phyloP scores from a whole-genome alignment of 495 filamentous ascomycete species.

The Lasiosphaeris hirsuta region DNA sequence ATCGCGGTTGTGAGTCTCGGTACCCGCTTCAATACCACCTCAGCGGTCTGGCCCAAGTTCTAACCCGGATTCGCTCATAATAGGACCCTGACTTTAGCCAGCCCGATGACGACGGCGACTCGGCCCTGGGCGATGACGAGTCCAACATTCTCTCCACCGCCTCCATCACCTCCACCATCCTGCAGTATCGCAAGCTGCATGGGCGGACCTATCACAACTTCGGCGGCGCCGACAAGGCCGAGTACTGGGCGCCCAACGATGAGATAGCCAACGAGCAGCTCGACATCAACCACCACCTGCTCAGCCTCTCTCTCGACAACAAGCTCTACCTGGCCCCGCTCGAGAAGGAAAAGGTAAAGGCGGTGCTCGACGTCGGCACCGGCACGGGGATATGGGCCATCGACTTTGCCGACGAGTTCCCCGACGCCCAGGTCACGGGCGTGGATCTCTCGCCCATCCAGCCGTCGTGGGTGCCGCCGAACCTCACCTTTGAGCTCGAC shows the following conservation, averaged over 20 bases:
- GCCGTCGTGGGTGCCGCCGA: slow-evolving; percentile 41
- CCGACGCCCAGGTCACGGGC: slow-evolving; percentile 49
- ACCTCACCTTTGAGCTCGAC: slow-evolving; percentile 49
- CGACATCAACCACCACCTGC: slow-evolving; percentile 32
- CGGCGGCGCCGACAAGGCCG: slow-evolving; percentile 9
- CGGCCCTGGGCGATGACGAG: no score
- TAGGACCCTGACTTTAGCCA: no score
- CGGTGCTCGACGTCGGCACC: slow-evolving; percentile 51
- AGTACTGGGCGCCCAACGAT: slow-evolving; percentile 34
- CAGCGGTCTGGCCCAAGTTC: no score
- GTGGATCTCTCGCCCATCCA: slow-evolving; percentile 60
- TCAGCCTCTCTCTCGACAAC: slow-evolving; percentile 41
- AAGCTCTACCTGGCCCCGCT: slow-evolving; percentile 55
- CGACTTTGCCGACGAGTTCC: slow-evolving; percentile 43
- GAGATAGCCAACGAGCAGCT: slow-evolving; percentile 32
- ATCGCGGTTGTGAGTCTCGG: no score
- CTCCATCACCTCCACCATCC: slow-evolving; percentile 37
- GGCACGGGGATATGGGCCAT: slow-evolving; percentile 24
- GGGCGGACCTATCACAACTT: slow-evolving; percentile 30
- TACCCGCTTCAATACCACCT: no score
- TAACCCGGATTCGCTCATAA: no score
- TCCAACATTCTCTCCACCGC: background rate
- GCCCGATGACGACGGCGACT: no score
- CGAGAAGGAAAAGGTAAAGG: slow-evolving; percentile 36
- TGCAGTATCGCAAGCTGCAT: slow-evolving; percentile 31